Conservation (phyloP, 352 stramenopile species). For the Phytophthora multivora region DNA sequence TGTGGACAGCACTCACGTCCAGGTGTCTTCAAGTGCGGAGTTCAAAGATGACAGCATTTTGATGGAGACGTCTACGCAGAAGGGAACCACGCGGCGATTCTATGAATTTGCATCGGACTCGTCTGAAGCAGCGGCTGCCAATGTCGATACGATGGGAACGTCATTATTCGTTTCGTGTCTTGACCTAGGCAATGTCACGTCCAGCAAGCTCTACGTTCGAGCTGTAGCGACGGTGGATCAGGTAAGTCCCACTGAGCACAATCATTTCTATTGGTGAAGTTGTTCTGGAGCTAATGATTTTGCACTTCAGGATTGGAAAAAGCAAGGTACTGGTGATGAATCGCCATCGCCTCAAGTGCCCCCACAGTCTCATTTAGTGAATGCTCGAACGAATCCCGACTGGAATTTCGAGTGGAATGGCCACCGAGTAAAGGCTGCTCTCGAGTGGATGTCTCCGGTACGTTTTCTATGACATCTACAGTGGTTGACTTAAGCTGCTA, state of each 20-base stretch:
- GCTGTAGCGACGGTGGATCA: constrained; percentile 78
- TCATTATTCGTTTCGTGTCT: constrained; percentile 75
- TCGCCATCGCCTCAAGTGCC: constrained; percentile 61
- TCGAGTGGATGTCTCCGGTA: constrained; percentile 76
- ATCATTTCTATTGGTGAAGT: too few species aligned
- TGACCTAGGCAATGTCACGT: constrained; percentile 48
- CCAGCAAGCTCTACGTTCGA: constrained; percentile 60
- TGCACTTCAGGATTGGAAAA: constrained; percentile 60
- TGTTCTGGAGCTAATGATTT: background rate
- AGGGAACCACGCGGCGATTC: constrained; percentile 62
- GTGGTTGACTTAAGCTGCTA: constrained; percentile 3
- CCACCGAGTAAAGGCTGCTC: constrained; percentile 54
- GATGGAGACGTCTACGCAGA: constrained; percentile 45
- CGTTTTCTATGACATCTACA: constrained; percentile 1
- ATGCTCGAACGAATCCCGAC: constrained; percentile 70
- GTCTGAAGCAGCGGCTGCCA: constrained; percentile 33
- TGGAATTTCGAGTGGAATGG: constrained; percentile 77
- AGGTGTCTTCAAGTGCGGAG: constrained; percentile 55
- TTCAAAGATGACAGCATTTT: constrained; percentile 58
- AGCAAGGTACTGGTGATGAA: constrained; percentile 52
- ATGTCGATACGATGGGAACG: constrained; percentile 60
- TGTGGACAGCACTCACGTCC: constrained; percentile 73
- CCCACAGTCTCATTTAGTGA: constrained; percentile 85
- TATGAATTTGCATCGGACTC: constrained; percentile 57
- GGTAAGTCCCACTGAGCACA: constrained; percentile 19